Conservation (phyloP, 257 asterid species). For the Asclepias syriaca region DNA sequence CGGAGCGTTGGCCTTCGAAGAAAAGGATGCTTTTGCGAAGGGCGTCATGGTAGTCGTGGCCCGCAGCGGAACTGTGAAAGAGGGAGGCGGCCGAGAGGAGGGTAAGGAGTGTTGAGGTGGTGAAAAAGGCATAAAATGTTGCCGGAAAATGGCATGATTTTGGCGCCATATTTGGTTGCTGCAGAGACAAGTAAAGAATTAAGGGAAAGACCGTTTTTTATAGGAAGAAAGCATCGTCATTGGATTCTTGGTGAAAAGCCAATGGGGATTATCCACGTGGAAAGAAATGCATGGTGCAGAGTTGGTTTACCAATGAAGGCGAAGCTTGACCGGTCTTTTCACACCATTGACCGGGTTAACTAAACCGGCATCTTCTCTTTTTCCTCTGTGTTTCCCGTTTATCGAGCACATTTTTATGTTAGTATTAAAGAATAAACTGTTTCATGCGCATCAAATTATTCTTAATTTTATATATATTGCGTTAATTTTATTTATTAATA, state of each 20-base stretch:
- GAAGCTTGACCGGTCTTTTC: constrained; percentile 27
- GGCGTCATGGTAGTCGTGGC: constrained; percentile 71
- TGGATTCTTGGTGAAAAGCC: constrained; percentile 45
- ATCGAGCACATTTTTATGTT: no score
- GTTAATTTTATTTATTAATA: no score
- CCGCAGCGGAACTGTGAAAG: constrained; percentile 15
- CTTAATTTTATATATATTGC: no score
- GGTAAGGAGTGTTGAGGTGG: constrained; percentile 16
- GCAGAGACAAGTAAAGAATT: constrained; percentile 29
- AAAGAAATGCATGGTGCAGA: constrained; percentile 13
- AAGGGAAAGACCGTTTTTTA: constrained; percentile 10
- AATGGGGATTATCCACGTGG: constrained; percentile 33
- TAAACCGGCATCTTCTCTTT: not conserved
- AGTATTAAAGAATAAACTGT: no score
- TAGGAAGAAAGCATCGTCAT: constrained; percentile 23
- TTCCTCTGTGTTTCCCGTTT: no score
- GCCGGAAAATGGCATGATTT: constrained; percentile 33
- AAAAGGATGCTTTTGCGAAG: constrained; percentile 77
- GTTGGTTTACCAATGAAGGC: constrained; percentile 29
- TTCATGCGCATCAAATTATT: no score
- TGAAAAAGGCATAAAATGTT: constrained; percentile 19
- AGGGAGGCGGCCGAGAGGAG: constrained; percentile 15
- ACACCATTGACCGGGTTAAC: constrained; percentile 33
- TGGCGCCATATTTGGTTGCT: constrained; percentile 62
- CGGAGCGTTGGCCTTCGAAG: constrained; percentile 97